Conservation (phyloP, 2,329 filamentous ascomycete genomes). For the Trichoderma hamatum region DNA sequence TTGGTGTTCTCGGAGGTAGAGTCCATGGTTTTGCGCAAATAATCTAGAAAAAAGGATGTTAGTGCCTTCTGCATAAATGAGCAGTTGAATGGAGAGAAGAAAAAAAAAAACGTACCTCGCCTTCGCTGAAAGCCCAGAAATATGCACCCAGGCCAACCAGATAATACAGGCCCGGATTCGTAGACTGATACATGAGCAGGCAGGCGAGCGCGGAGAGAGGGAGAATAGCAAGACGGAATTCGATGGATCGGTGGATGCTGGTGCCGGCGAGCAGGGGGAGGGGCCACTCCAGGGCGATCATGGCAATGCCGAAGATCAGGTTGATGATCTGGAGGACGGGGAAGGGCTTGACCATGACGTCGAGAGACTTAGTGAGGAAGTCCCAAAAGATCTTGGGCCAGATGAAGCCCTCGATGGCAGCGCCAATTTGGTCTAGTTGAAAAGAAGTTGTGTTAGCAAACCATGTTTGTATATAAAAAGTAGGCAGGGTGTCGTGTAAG, state of each 20-base stretch:
- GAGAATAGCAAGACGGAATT: constrained; percentile 79
- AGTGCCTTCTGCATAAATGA: too few relatives aligned
- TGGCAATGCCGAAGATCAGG: constrained; percentile 74
- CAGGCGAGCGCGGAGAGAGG: constrained; percentile 76
- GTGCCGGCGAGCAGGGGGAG: constrained; percentile 76
- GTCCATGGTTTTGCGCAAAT: constrained; percentile 73
- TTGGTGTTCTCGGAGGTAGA: constrained; percentile 57
- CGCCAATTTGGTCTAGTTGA: constrained; percentile 92
- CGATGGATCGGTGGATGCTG: constrained; percentile 81
- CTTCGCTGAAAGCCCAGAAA: constrained; percentile 96
- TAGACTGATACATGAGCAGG: constrained; percentile 85
- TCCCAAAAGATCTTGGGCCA: constrained; percentile 99
- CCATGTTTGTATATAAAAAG: background rate
- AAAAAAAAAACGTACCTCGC: constrained; percentile 70
- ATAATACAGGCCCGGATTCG: constrained; percentile 91
- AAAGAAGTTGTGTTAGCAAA: background rate
- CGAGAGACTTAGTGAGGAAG: constrained; percentile 87
- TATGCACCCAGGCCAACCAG: constrained; percentile 82
- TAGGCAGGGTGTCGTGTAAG: background rate
- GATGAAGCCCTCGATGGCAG: constrained; percentile 86
- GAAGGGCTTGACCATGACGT: constrained; percentile 82
- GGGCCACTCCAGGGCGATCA: constrained; percentile 91
- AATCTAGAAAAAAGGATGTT: constrained; percentile 48
- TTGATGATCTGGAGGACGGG: constrained; percentile 91
- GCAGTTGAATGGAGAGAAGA: too few relatives aligned